Base-by-base conservation (phyloP, 768 basidiomycete genomes). In the Pholiota conissans region DNA sequence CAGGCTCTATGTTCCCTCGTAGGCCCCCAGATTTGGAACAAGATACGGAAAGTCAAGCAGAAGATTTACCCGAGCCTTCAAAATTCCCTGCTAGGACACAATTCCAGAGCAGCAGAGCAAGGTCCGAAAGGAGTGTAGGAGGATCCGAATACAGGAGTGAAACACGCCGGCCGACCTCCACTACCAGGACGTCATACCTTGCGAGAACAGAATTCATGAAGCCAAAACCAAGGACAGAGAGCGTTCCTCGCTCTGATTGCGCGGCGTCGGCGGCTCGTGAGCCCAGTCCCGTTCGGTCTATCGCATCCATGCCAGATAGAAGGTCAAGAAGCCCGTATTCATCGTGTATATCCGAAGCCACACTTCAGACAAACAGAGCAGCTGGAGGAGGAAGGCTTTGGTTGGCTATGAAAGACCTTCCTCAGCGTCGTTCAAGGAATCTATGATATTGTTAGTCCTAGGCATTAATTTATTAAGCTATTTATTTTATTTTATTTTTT, bases 1-100 rank as follows among this genome's bases (percentile, higher is more conserved):
- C 51, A 29, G 61, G 54, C 16, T 18, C 64, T 22, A 7, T 47
- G 11, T 60, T 66, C 42, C 56, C 65, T 35, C 66, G 66, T 29
- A 57, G 57, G 50, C 39, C 56, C 27, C 22, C 49, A 34, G 56
- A 42, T 49, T 57, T 45, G 9, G 52, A 61, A 28, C 70, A 67
- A 9, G 71, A 71, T 46, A 67, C 72, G 5, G 73, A 71, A 42
- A 71, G 70, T 39, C 70, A 71, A 20, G 66, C 72, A 39, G 62
- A 63, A 32, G 61, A 61, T 24, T 24, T 52, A 16, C 27, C 55
- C 10, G 57, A 57, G 18, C 52, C 59, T 11, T 26, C 53, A 34
- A 60, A 50, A 42, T 34, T 49, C 22, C 22, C 63, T 32, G 51
- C 51, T 34, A 45, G 42, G 14, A 24, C 55, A 3, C 52, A 52